Evolutionary conservation across 805 yeast genomes (phyloP), one percentile per base, ranked within the genome.

Genomic region (Peterozyma toletana): DNA sequence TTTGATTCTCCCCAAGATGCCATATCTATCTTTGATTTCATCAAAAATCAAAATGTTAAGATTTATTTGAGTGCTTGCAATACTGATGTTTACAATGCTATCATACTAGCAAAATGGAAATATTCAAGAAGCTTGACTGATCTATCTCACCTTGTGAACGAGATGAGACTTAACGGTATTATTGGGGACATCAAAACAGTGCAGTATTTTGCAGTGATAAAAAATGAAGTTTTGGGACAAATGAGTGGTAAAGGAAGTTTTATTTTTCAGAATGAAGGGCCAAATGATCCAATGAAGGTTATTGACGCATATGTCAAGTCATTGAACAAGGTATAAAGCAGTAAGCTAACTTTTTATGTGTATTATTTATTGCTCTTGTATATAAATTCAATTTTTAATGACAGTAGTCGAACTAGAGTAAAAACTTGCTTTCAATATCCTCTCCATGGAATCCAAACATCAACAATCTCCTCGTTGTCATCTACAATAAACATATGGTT

Each of bases 391-490:
- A 21, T 5, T 5, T 21, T 21, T 21, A 21, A 21, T 7, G 27
- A 21, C 27, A 21, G 27, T 21, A 7, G 7, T 21, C 27, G 27
- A 21, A 21, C 4, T 21, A n/a, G 27, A 4, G 27, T 21, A 4
- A 21, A 21, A 31, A 9, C 34, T 3, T 11, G 9, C 10, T 5
- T 2, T 50, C 47, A 62, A 64, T 66, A 79, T 2, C 80, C 80
- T 53, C 74, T 67, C 62, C 73, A 73, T 6, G 89, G 84, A 18
- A 73, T 68, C 86, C 87, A 81, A 15, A 83, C 64, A 55, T 83
- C 88, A 1, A 59, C 68, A 3, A 80, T 80, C 10, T 48, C 59
- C 15, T 70, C 76, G 7, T 60, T 60, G 2, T 67, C 73, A 43
- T 80, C 79, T 10, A 74, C 63, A 1, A 81, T 64, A 56, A 63